Evolutionary conservation across 2,329 filamentous ascomycete genomes (phyloP).

Genomic region (Colletotrichum tropicale): DNA sequence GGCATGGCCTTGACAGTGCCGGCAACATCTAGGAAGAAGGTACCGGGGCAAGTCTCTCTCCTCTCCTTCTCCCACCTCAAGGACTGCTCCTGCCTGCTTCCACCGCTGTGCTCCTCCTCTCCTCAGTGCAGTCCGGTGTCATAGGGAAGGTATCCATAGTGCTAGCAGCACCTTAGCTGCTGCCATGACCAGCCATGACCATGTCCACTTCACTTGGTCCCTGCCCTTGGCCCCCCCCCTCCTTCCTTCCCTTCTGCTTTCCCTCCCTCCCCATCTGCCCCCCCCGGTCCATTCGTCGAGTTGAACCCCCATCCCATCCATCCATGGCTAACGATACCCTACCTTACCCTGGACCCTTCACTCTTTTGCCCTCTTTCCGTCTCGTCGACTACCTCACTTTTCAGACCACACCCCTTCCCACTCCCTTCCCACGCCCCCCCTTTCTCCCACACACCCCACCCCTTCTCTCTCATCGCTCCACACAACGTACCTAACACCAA

Average conservation of each 20-base stretch:
- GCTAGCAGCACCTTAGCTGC: not conserved
- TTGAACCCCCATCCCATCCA: conserved; percentile 8
- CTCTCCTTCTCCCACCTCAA: not conserved
- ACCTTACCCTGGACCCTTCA: conserved; percentile 8
- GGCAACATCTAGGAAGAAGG: not conserved
- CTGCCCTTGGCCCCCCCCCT: not conserved
- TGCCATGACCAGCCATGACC: not conserved
- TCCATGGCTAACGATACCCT: conserved; percentile 2
- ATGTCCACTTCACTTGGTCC: not conserved
- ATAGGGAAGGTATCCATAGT: not conserved
- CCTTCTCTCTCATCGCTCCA: conserved; percentile 13
- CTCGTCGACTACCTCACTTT: not conserved
- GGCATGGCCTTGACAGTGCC: not conserved
- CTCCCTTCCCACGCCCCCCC: not conserved
- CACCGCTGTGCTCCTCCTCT: not conserved
- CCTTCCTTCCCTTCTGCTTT: not conserved
- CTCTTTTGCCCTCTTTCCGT: not conserved
- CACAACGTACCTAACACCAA: conserved; percentile 18
- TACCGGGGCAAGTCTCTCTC: not conserved
- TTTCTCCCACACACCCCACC: not conserved
- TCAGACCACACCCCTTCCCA: not conserved
- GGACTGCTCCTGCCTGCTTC: no score
- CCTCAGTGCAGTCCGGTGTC: not conserved
- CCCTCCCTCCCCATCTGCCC: not conserved
- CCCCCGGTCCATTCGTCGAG: no score